Evolutionary conservation across 2,329 filamentous ascomycete genomes (phyloP).

Genomic region (Alternaria tenuissima): DNA sequence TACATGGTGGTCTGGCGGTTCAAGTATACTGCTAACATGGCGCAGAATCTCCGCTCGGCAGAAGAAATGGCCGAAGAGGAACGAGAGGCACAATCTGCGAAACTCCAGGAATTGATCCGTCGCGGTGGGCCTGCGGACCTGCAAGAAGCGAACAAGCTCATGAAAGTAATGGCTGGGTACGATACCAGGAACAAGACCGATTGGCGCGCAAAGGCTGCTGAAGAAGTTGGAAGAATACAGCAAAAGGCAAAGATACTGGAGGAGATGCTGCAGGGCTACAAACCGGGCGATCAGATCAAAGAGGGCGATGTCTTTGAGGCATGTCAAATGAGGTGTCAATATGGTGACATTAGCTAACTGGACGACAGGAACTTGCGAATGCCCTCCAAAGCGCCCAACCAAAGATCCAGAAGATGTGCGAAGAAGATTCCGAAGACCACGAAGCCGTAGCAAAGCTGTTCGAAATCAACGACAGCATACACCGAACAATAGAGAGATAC

Average conservation of each 20-base stretch:
- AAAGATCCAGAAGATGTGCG: constrained; percentile 99
- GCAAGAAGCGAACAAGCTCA: constrained; percentile 94
- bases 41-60: constrained; percentile 88
- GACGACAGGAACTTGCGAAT: constrained; percentile 77
- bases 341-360: constrained; percentile 25
- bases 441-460: constrained; percentile 95
- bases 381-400: constrained; percentile 92
- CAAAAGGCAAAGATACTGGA: constrained; percentile 93
- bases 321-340: constrained; percentile 35
- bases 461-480: constrained; percentile 99
- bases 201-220: constrained; percentile 95
- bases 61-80: constrained; percentile 99
- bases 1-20: constrained; percentile 29
- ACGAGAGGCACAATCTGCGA: constrained; percentile 92
- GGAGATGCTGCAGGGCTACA: constrained; percentile 87
- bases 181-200: constrained; percentile 96
- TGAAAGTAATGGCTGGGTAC: constrained; percentile 99
- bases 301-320: constrained; percentile 75
- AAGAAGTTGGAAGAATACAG: constrained; percentile 93
- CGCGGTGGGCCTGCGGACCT: constrained; percentile 90
- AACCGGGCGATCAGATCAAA: constrained; percentile 79
- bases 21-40: constrained; percentile 26
- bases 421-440: constrained; percentile 96
- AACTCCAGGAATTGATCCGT: constrained; percentile 94
- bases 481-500: constrained; percentile 93